phyloP scores from a whole-genome alignment of 805 yeast genomes.

The Ogataea pignaliae region DNA sequence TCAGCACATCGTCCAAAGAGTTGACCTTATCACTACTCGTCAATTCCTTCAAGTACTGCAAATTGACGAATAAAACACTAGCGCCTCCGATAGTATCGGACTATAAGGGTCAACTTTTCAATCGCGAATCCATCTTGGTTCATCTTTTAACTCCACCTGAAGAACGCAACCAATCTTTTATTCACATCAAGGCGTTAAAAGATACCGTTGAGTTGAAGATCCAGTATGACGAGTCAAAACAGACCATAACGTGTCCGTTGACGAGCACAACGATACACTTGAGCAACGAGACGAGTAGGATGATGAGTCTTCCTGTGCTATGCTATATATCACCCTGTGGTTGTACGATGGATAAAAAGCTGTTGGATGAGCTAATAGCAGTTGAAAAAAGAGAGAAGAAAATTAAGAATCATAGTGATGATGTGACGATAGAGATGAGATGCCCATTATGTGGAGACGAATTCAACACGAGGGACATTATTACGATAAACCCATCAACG shows the following conservation, averaged over 20 bases:
- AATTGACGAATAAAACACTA: constrained; percentile 39
- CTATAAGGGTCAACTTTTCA: constrained; percentile 58
- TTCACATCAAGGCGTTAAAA: constrained; percentile 29
- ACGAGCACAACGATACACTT: constrained; percentile 34
- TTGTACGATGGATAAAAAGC: constrained; percentile 34
- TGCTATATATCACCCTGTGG: constrained; percentile 45
- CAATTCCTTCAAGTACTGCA: constrained; percentile 46
- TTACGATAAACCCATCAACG: constrained; percentile 27
- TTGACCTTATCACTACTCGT: constrained; percentile 18
- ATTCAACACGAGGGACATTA: constrained; percentile 23
- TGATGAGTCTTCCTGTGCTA: constrained; percentile 18
- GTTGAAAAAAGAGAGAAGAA: constrained; percentile 3
- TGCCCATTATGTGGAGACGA: constrained; percentile 40
- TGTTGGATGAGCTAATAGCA: constrained; percentile 22
- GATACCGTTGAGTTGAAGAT: constrained; percentile 32
- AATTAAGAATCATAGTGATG: background rate
- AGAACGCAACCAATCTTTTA: constrained; percentile 13
- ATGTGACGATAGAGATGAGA: constrained; percentile 3
- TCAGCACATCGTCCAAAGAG: constrained; percentile 7
- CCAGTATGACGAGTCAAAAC: constrained; percentile 10
- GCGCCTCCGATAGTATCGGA: constrained; percentile 61
- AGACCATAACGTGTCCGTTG: constrained; percentile 35
- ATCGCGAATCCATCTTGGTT: constrained; percentile 60
- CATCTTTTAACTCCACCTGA: constrained; percentile 37
- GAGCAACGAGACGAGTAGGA: constrained; percentile 17